Evolutionary conservation across 345 rosid species (phyloP), one percentile per base, ranked within the genome.

Genomic region (Dipteronia dyeriana): DNA sequence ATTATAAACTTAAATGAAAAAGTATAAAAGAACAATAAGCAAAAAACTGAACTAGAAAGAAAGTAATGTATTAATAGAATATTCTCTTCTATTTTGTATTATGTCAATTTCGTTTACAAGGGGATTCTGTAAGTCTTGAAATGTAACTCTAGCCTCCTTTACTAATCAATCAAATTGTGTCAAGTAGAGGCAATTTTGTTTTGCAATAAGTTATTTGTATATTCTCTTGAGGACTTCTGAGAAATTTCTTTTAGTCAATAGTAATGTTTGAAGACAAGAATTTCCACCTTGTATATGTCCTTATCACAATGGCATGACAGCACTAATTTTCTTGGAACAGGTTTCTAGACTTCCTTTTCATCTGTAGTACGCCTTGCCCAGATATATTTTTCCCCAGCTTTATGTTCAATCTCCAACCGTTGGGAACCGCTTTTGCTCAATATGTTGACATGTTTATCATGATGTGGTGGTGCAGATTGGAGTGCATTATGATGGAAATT

Each of bases 401-500:
- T 47, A 14, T 7, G 23, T 45, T 60, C 60, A 62, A 31, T 43
- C 47, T 25, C 10, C 26, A 19, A 63, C 10, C n/a, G 0, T 19
- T 25, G 2, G 26, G 76, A 26, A 61, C 76, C 57, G 62, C 9
- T 31, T 61, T 74, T 54, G 39, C 14, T 12, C 10, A 54, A 0
- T 56, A 3, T 17, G 4, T 34, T 47, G 20, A 29, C 70, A 49
- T 51, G 16, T 43, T 3, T 66, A 31, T 39, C 8, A 45, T 66
- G 43, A 61, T 69, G 17, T 68, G 56, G 45, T 71, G 81, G 19
- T 88, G 87, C 91, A 93, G 98, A 82, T 95, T 83, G 96, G 99
- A 81, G 94, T 95, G 54, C 99, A 95, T 75, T 87, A 91, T 81
- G 90, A 84, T 81, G 99, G 98, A 63, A 76, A 79, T 34, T 82